A percentile compares a stretch with the other conserved stretches of the same genome.
Conservation (phyloP, 2,329 filamentous ascomycete species). For the Sclerotinia sclerotiorum region DNA sequence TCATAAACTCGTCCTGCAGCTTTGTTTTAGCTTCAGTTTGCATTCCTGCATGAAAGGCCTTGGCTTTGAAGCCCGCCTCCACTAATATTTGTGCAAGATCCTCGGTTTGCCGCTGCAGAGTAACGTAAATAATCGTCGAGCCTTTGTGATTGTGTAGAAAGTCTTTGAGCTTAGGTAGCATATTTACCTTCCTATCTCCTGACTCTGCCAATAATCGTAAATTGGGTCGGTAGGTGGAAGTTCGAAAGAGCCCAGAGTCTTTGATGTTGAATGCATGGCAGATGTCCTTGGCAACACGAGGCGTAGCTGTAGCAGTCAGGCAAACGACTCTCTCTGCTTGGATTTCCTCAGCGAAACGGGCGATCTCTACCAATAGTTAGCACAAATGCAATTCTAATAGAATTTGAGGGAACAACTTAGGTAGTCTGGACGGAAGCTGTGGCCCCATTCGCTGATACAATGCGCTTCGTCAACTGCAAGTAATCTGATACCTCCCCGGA, state of each 20-base stretch:
- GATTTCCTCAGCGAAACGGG: constrained; percentile 56
- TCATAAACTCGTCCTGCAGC: constrained; percentile 55
- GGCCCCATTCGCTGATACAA: constrained; percentile 58
- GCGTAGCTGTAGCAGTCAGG: constrained; percentile 59
- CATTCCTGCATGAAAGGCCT: constrained; percentile 54
- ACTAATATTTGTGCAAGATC: constrained; percentile 44
- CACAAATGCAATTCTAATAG: background rate
- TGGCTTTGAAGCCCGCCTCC: constrained; percentile 44
- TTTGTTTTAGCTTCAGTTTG: constrained; percentile 46
- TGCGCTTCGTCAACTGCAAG: constrained; percentile 60
- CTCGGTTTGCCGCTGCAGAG: constrained; percentile 55
- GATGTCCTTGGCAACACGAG: constrained; percentile 55
- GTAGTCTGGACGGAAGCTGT: constrained; percentile 52
- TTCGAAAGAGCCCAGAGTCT: constrained; percentile 53
- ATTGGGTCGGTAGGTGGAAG: constrained; percentile 56
- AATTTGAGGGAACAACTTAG: constrained; percentile 43
- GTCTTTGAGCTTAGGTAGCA: constrained; percentile 46
- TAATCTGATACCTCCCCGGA: constrained; percentile 56
- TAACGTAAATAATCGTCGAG: constrained; percentile 61
- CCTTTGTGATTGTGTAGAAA: constrained; percentile 55
- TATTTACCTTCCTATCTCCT: constrained; percentile 46
- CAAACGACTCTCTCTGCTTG: constrained; percentile 59
- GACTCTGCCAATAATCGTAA: constrained; percentile 54
- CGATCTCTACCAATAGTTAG: constrained; percentile 43
- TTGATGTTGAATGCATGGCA: constrained; percentile 53